Evolutionary conservation across 192 early-diverging fungal species (phyloP), one percentile per base, ranked within the genome.

Genomic region (Rhizophagus clarus): DNA sequence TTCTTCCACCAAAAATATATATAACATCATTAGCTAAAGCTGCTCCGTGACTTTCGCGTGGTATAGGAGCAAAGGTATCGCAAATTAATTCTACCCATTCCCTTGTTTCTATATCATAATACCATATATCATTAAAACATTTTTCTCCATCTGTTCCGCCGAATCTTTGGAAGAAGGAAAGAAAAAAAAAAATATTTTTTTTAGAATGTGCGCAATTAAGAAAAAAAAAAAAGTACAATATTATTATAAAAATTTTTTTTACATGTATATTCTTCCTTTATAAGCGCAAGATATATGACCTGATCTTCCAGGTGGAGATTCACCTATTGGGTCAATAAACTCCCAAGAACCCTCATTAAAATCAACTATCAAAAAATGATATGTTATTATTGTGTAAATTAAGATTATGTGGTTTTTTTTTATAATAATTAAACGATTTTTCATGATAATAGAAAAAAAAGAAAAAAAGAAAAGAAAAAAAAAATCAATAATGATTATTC

Each of bases 101-200:
- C 11, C 82, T 81, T 3, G 76, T 84, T 6, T 75, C 47, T 2
- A 86, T 80, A 56, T 89, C 86, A 68, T 83, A 88, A 61, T 81
- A 83, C 89, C 89, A 91, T 29, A 87, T 86, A 77, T 91, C 89
- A 78, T 91, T 89, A 72, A 84, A 88, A 45, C 84, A 85, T 74
- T 71, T 81, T 45, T 85, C 79, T 34, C 83, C 83, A 70, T 89
- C 86, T 2, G 77, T 84, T 37, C 89, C 89, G 72, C 88, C 88
- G 80, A 91, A 91, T 64, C 89, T 90, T 73, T 34, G 40, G 9
- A 37, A 29, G 8, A 29, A 63, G 5, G 2, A 45, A 12, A 12
- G 2, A 45, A 12, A 45, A 32, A 11, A 49, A 32, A 32, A 68
- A 32, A 32, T 7, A 66, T 5, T 14, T 68, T 31, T 37, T 68